These are phyloP conservation scores for Tulasnella sp. DNA, from an alignment of 768 basidiomycete species.

Conservation along the genomic window DNA sequence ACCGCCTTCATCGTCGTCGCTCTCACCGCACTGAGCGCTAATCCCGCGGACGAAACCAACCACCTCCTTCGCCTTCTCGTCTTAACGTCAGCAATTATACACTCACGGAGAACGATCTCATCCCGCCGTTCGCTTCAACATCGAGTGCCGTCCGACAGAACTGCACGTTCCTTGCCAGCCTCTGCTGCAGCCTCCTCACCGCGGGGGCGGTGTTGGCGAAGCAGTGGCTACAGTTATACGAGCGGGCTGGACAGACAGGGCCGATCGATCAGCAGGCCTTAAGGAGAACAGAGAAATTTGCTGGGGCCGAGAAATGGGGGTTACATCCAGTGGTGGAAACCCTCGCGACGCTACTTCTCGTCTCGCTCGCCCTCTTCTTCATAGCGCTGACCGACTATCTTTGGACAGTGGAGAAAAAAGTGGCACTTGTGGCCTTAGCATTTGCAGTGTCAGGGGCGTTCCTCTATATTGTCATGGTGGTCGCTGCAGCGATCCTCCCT, in stretches of 20 bases:
- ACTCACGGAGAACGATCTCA: background rate
- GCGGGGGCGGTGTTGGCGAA: background rate
- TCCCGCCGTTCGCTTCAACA: background rate
- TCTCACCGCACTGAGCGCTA: background rate
- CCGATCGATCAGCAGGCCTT: too few species aligned
- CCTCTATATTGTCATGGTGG: background rate
- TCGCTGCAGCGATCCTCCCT: background rate
- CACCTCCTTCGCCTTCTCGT: background rate
- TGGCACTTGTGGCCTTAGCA: background rate
- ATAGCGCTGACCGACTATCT: background rate
- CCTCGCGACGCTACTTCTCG: background rate
- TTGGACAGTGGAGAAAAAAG: background rate
- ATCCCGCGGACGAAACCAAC: background rate
- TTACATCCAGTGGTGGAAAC: background rate
- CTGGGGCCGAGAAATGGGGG: too few species aligned
- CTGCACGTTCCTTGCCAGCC: background rate
- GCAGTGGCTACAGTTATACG: conserved; percentile 3
- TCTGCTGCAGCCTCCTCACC: background rate
- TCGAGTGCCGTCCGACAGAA: background rate
- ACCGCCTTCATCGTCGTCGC: conserved; percentile 4
- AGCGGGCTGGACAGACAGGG: too few species aligned
- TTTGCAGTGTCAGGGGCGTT: background rate
- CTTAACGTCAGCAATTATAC: background rate
- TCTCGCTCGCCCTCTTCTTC: background rate
- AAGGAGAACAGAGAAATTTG: too few species aligned